Evolutionary conservation across 169 alveolate genomes (phyloP).

Genomic region (Blepharisma undulans): DNA sequence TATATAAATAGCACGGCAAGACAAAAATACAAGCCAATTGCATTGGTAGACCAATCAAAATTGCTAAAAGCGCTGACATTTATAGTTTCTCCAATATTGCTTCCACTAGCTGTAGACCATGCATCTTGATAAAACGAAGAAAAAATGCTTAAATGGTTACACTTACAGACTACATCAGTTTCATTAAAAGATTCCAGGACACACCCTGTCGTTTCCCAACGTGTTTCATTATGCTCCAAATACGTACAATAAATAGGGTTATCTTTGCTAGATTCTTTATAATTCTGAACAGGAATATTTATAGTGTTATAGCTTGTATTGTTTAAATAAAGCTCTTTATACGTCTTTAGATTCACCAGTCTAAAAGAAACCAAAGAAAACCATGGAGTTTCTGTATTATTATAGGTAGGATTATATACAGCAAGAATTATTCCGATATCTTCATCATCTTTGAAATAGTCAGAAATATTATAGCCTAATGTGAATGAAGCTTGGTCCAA

Average conservation of each 20-base stretch:
- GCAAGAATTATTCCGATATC: neutral
- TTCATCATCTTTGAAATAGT: neutral
- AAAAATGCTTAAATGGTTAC: neutral
- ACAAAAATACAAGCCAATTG: conserved; percentile 14
- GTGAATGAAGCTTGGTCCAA: neutral
- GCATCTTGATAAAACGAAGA: neutral
- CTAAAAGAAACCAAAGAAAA: neutral
- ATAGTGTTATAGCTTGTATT: neutral
- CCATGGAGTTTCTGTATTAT: neutral
- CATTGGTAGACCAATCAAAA: neutral
- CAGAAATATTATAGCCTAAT: neutral
- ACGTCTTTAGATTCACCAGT: neutral
- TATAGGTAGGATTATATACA: neutral
- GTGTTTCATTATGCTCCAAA: neutral
- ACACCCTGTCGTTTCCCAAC: neutral
- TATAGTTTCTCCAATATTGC: neutral
- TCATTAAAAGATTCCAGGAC: neutral
- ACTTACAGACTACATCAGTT: neutral
- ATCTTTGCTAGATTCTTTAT: neutral
- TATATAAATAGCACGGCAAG: neutral
- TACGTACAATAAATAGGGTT: neutral
- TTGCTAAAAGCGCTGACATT: neutral
- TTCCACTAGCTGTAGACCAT: neutral
- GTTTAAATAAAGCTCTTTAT: neutral
- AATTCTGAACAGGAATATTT: neutral